Conservation (phyloP, 768 basidiomycete species). For the Rhodotorula kratochvilovae region DNA sequence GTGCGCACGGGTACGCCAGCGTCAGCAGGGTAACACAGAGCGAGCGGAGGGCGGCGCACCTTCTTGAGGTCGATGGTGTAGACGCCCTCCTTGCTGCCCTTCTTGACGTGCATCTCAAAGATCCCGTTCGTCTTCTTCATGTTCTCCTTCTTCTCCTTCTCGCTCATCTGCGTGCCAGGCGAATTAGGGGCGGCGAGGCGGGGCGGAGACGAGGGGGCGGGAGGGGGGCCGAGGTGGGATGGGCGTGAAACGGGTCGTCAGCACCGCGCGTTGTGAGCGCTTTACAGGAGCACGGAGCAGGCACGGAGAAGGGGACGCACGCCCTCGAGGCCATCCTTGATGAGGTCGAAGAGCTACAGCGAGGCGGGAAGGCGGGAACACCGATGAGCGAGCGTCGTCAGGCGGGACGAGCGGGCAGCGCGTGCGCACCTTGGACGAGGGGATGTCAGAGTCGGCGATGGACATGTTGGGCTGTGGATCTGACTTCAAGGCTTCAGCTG, state of each 20-base stretch:
- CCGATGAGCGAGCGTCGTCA: background rate
- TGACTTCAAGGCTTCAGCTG: background rate
- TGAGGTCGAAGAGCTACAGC: slow-evolving; percentile 39
- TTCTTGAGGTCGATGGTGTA: slow-evolving; percentile 95
- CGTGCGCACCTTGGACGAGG: slow-evolving; percentile 16
- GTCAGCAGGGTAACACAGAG: accelerated
- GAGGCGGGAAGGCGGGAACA: background rate
- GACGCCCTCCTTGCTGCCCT: slow-evolving; percentile 72
- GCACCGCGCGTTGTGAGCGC: background rate
- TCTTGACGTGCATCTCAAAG: slow-evolving; percentile 31
- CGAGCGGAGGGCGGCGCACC: slow-evolving; percentile 34
- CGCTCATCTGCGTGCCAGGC: slow-evolving; percentile 38
- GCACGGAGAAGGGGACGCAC: background rate
- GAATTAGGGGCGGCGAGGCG: background rate
- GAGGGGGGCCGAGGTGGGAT: background rate
- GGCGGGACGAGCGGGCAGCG: background rate
- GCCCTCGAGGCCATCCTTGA: slow-evolving; percentile 44
- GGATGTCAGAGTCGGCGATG: slow-evolving; percentile 28
- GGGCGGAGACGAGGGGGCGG: background rate
- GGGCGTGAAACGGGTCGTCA: slow-evolving; percentile 12
- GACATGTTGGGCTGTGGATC: slow-evolving; percentile 5
- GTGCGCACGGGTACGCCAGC: background rate
- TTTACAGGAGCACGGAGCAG: accelerated
- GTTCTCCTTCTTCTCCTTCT: slow-evolving; percentile 46
- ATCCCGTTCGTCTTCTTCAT: slow-evolving; percentile 48